Conservation (phyloP, 78 protist species). For the Pigoraptor vietnamica region DNA sequence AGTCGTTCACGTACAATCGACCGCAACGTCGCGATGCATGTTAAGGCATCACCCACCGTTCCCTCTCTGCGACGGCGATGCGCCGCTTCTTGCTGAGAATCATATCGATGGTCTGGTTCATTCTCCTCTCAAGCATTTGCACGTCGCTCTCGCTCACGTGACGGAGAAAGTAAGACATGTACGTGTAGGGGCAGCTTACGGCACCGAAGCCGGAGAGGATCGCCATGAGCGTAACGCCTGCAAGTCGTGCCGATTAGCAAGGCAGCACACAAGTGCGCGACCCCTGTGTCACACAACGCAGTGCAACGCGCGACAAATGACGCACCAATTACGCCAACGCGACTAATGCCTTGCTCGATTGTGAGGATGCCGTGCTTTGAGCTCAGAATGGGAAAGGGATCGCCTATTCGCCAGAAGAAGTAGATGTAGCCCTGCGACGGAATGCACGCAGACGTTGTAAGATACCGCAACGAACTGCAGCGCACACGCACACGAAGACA, state of each 20-base stretch:
- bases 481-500: background rate
- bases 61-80: background rate
- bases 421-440: slow-evolving; percentile 25
- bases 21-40: no score
- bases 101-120: slow-evolving; percentile 21
- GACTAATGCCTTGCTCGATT: slow-evolving; percentile 61
- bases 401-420: slow-evolving; percentile 69
- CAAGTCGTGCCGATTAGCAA: background rate
- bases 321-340: slow-evolving; percentile 65
- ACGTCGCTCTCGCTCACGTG: slow-evolving; percentile 5
- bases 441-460: background rate
- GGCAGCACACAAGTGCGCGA: background rate
- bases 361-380: slow-evolving; percentile 42
- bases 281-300: no score
- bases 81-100: background rate
- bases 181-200: slow-evolving; percentile 57
- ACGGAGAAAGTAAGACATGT: slow-evolving; percentile 45
- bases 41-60: background rate
- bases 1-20: no score
- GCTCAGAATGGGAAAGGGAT: slow-evolving; percentile 68
- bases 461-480: background rate
- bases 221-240: slow-evolving; percentile 65
- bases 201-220: slow-evolving; percentile 81
- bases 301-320: no score
- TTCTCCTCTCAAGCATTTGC: slow-evolving; percentile 16